Conservation (phyloP, 768 basidiomycete genomes). For the Dentipellis fragilis region DNA sequence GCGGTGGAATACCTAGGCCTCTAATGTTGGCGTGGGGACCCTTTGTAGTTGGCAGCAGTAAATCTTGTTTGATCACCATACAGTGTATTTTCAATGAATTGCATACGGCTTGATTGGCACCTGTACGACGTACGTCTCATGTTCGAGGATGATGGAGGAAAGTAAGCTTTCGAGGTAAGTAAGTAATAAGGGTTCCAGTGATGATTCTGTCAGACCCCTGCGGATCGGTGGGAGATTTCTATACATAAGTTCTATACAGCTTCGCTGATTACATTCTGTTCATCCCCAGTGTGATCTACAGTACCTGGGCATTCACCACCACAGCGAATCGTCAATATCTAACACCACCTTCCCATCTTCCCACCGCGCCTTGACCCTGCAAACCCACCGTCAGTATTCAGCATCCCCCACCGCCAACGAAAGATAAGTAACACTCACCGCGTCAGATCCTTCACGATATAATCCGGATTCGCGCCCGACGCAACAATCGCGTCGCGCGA, state of each 20-base stretch:
- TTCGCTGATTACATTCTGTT: too few species aligned
- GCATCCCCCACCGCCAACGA: background rate
- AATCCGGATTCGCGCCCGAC: slow-evolving; percentile 49
- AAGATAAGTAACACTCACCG: slow-evolving; percentile 31
- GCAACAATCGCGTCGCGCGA: slow-evolving; percentile 39
- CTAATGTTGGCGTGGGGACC: background rate
- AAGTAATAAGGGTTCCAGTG: too few species aligned
- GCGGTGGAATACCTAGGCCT: background rate
- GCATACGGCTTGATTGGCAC: background rate
- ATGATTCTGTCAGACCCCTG: too few species aligned
- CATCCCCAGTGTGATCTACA: too few species aligned
- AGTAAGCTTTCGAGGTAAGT: too few species aligned
- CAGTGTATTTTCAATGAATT: too few species aligned
- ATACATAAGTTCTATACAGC: too few species aligned
- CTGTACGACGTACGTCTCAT: too few species aligned
- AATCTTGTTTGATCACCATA: too few species aligned
- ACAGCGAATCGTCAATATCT: slow-evolving; percentile 27
- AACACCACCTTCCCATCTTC: slow-evolving; percentile 38
- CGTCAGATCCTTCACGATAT: slow-evolving; percentile 59
- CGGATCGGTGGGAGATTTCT: too few species aligned
- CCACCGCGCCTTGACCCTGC: slow-evolving; percentile 35
- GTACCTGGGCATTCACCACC: slow-evolving; percentile 1
- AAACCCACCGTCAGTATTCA: background rate
- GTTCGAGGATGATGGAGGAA: too few species aligned
- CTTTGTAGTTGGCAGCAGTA: too few species aligned